These are phyloP conservation scores for Neofusicoccum kwambonambiense DNA, from an alignment of 2,329 filamentous ascomycete species.

Conservation along the genomic window DNA sequence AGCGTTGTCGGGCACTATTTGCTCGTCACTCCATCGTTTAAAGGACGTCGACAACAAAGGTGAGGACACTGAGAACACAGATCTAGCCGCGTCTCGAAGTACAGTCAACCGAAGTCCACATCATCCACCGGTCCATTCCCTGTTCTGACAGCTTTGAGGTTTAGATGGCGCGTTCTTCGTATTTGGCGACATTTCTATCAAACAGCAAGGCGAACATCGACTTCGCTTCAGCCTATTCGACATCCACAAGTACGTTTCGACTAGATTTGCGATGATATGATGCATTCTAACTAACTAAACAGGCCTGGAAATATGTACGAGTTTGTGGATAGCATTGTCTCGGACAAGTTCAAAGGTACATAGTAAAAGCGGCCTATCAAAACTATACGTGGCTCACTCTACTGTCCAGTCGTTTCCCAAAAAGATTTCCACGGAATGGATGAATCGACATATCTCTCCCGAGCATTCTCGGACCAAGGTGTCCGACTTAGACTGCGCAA, in stretches of 20 bases:
- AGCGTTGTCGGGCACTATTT: conserved; percentile 67
- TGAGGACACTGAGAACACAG: conserved; percentile 24
- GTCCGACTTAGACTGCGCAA: conserved; percentile 80
- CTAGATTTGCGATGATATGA: not conserved
- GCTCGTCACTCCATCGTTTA: conserved; percentile 77
- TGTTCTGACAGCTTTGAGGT: conserved; percentile 7
- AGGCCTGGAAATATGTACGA: conserved; percentile 25
- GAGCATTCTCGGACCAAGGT: conserved; percentile 83
- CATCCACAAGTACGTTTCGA: conserved; percentile 55
- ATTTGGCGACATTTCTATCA: conserved; percentile 84
- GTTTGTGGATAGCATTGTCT: conserved; percentile 55
- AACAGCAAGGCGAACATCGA: conserved; percentile 68
- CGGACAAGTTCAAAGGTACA: conserved; percentile 67
- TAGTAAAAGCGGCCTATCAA: conserved; percentile 28
- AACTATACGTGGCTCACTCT: conserved; percentile 16
- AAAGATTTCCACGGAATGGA: conserved; percentile 78
- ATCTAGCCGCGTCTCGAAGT: no score
- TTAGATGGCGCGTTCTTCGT: conserved; percentile 83
- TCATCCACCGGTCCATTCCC: no score
- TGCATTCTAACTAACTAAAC: not conserved
- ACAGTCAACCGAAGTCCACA: no score
- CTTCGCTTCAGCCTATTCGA: conserved; percentile 79
- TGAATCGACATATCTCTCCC: conserved; percentile 77
- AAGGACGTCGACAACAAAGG: conserved; percentile 72
- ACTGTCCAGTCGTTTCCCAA: conserved; percentile 43